Percentiles rank a stretch among this genome's conserved stretches.
phyloP scores from a whole-genome alignment of 2,329 filamentous ascomycete genomes.

The Stachybotrys chartarum region DNA sequence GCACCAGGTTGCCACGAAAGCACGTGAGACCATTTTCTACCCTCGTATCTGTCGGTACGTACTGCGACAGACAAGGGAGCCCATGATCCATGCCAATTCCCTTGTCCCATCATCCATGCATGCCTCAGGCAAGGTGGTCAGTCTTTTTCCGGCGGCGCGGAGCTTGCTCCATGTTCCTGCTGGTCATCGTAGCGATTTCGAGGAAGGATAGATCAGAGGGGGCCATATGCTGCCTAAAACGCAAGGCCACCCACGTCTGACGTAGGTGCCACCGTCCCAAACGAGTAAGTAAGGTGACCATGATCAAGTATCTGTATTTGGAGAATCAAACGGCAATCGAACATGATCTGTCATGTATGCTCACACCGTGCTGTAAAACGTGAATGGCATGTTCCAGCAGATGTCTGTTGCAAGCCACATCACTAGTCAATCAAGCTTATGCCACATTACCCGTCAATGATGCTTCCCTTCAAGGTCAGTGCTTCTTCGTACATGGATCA shows the following conservation, averaged over 20 bases:
- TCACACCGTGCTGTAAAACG: too few species aligned
- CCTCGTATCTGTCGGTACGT: neutral
- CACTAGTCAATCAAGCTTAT: too few species aligned
- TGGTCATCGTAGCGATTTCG: too few species aligned
- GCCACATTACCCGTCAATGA: too few species aligned
- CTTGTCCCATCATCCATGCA: neutral
- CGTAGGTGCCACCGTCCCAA: neutral
- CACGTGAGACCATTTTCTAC: constrained; percentile 26
- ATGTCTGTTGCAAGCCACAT: too few species aligned
- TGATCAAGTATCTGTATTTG: too few species aligned
- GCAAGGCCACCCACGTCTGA: neutral
- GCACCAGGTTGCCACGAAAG: constrained; percentile 35
- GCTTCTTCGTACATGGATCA: too few species aligned
- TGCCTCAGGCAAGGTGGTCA: neutral
- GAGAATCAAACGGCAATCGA: too few species aligned
- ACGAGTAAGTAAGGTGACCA: neutral
- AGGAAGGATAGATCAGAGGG: neutral
- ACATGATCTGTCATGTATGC: too few species aligned
- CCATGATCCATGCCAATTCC: neutral
- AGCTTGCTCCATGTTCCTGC: neutral
- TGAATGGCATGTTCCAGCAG: too few species aligned
- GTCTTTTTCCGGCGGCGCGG: neutral
- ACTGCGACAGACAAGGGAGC: neutral
- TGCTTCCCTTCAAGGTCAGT: too few species aligned
- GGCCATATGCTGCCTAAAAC: neutral